Percentiles rank a stretch among this genome's conserved stretches.
Conservation (phyloP, 1,284 basidiomycete species). For the Chalciporus sp. region DNA sequence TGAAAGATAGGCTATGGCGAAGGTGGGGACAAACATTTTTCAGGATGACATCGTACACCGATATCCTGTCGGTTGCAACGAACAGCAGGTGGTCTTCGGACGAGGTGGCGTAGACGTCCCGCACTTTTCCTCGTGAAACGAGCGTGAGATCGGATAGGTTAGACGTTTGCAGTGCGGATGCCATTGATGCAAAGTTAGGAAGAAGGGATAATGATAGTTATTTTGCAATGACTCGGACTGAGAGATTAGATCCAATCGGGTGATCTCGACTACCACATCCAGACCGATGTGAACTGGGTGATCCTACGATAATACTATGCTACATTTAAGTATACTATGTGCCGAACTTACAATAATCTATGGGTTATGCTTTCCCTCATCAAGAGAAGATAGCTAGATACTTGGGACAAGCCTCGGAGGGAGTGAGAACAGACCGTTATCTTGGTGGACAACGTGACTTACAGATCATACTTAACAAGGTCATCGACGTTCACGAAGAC, state of each 20-base stretch:
- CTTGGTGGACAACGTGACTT: slow-evolving; percentile 29
- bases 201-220: not conserved
- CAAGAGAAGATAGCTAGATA: slow-evolving; percentile 13
- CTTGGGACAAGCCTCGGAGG: slow-evolving; percentile 29
- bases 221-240: too few relatives aligned
- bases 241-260: slow-evolving; percentile 1
- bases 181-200: slow-evolving; percentile 17
- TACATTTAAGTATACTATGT: slow-evolving; percentile 15
- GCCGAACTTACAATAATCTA: slow-evolving; percentile 17
- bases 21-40: slow-evolving; percentile 68
- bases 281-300: not conserved
- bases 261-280: slow-evolving; percentile 3
- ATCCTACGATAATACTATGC: slow-evolving; percentile 8
- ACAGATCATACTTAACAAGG: slow-evolving; percentile 78
- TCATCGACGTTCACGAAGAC: slow-evolving; percentile 80
- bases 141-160: slow-evolving; percentile 61
- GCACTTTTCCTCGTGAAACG: slow-evolving; percentile 88
- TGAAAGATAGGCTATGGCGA: not conserved
- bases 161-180: slow-evolving; percentile 50
- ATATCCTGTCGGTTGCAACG: slow-evolving; percentile 95
- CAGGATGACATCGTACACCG: slow-evolving; percentile 95
- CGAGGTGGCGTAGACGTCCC: slow-evolving; percentile 85
- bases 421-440: slow-evolving; percentile 16
- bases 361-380: slow-evolving; percentile 2
- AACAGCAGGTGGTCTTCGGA: slow-evolving; percentile 80